A percentile compares a stretch with the other conserved stretches of the same genome.
phyloP scores from a whole-genome alignment of 768 basidiomycete genomes.

The Mycena floridula region DNA sequence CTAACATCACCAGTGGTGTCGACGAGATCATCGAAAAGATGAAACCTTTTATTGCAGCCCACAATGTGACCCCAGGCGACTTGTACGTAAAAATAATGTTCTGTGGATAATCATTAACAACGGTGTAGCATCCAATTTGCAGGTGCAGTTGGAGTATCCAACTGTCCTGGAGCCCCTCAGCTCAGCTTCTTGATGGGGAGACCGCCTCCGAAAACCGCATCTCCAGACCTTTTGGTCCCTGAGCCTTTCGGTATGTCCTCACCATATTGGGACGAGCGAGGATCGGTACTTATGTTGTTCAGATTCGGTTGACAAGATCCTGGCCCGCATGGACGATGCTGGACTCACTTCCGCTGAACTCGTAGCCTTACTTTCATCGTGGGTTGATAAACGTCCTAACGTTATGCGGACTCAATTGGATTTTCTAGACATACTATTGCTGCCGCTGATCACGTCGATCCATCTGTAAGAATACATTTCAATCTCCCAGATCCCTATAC shows the following conservation, averaged over 20 bases:
- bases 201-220: constrained; percentile 7
- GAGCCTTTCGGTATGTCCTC: constrained; percentile 16
- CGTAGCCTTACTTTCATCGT: constrained; percentile 10
- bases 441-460: constrained; percentile 12
- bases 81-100: constrained; percentile 32
- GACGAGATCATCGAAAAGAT: too few species aligned
- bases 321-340: constrained; percentile 12
- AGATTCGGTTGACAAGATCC: constrained; percentile 10
- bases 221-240: constrained; percentile 14
- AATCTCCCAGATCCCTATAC: too few species aligned
- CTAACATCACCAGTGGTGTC: too few species aligned
- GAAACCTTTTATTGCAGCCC: too few species aligned
- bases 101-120: neutral
- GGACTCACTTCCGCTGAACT: constrained; percentile 11
- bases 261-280: neutral
- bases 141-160: constrained; percentile 21
- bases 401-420: too few species aligned
- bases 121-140: constrained; percentile 22
- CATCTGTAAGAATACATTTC: constrained; percentile 2
- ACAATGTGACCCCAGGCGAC: constrained; percentile 37
- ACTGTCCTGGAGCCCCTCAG: constrained; percentile 28
- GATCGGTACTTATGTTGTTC: neutral
- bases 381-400: too few species aligned
- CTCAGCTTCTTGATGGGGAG: constrained; percentile 23
- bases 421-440: constrained; percentile 13